These are phyloP conservation scores for Clonostachys solani DNA, from an alignment of 2,329 filamentous ascomycete species.

Conservation along the genomic window DNA sequence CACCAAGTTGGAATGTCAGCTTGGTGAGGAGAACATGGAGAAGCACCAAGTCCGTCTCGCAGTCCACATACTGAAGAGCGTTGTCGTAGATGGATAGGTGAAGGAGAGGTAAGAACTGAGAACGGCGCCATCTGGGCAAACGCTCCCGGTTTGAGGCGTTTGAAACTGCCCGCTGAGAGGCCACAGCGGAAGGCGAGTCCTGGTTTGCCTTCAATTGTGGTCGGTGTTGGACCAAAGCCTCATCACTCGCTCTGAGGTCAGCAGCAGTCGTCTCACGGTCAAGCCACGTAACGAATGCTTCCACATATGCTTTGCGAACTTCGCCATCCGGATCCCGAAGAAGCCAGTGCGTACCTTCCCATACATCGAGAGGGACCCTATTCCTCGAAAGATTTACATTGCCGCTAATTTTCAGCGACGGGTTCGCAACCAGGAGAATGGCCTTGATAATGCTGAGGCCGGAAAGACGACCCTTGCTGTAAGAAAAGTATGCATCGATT, in stretches of 20 bases:
- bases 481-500: conserved; percentile 47
- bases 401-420: conserved; percentile 51
- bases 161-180: conserved; percentile 63
- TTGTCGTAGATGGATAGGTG: conserved; percentile 90
- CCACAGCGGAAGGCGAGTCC: conserved; percentile 26
- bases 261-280: conserved; percentile 68
- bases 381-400: conserved; percentile 66
- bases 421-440: conserved; percentile 79
- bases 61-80: conserved; percentile 67
- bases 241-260: conserved; percentile 61
- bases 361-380: conserved; percentile 74
- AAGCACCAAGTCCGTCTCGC: conserved; percentile 70
- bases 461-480: conserved; percentile 50
- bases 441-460: conserved; percentile 78
- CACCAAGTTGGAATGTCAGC: conserved; percentile 71
- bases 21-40: conserved; percentile 73
- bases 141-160: conserved; percentile 61
- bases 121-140: conserved; percentile 43
- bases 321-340: conserved; percentile 72
- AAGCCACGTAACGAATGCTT: conserved; percentile 81
- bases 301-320: conserved; percentile 81
- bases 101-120: conserved; percentile 76
- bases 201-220: conserved; percentile 33
- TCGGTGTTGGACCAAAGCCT: conserved; percentile 40
- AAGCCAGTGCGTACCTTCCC: conserved; percentile 97